These are phyloP conservation scores for Chaetomium globosum DNA, from an alignment of 2,329 filamentous ascomycete genomes.

Conservation along the genomic window DNA sequence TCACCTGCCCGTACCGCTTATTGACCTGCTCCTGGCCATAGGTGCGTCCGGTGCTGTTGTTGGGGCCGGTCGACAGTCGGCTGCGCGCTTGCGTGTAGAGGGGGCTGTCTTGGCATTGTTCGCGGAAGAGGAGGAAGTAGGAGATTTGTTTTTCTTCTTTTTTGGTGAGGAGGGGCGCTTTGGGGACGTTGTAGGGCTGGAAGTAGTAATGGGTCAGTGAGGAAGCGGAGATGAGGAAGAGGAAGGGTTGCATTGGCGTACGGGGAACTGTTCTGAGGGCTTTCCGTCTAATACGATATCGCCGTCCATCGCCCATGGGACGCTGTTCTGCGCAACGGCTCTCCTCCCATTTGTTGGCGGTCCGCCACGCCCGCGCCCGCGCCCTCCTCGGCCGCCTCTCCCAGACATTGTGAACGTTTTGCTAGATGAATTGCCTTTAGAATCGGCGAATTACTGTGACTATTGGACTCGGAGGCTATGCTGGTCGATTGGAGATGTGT, in stretches of 20 bases:
- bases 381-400: slow-evolving; percentile 50
- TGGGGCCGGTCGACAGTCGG: slow-evolving; percentile 30
- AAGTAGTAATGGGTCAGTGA: not conserved
- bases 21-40: slow-evolving; percentile 64
- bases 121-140: slow-evolving; percentile 58
- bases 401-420: slow-evolving; percentile 51
- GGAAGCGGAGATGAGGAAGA: not conserved
- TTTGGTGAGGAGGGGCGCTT: slow-evolving; percentile 48
- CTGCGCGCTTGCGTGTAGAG: slow-evolving; percentile 61
- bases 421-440: not conserved
- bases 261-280: slow-evolving; percentile 63
- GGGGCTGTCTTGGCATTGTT: slow-evolving; percentile 57
- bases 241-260: slow-evolving; percentile 39
- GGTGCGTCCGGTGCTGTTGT: slow-evolving; percentile 40
- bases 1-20: slow-evolving; percentile 57
- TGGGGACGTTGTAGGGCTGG: slow-evolving; percentile 56
- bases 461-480: not conserved
- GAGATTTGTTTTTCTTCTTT: slow-evolving; percentile 54
- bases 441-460: slow-evolving; percentile 18
- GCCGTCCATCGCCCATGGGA: slow-evolving; percentile 60
- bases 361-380: slow-evolving; percentile 37
- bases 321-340: slow-evolving; percentile 48
- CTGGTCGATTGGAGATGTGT: not conserved
- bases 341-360: slow-evolving; percentile 49
- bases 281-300: slow-evolving; percentile 52